These are phyloP conservation scores for Eimeria falciformis DNA, from an alignment of 169 alveolate genomes.

Conservation along the genomic window DNA sequence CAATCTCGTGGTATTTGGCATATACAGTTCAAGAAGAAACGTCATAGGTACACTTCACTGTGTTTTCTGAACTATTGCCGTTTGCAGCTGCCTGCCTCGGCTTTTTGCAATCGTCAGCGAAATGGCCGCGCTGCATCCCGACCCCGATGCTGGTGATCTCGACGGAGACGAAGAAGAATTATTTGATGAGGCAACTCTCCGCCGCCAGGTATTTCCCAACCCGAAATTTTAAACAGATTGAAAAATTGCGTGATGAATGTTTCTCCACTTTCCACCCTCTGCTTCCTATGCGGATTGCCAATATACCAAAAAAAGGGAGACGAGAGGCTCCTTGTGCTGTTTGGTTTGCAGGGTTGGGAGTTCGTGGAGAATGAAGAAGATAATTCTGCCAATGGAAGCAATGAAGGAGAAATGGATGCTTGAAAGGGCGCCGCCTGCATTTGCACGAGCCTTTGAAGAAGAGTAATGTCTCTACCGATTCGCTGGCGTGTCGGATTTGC, in stretches of 20 bases:
- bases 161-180: conserved; percentile 75
- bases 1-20: no score
- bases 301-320: neutral
- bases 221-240: neutral
- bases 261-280: neutral
- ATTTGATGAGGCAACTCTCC: conserved; percentile 52
- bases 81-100: conserved; percentile 59
- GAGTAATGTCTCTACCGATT: neutral
- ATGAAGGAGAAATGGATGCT: conserved; percentile 15
- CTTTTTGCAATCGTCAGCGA: conserved; percentile 71
- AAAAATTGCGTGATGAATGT: neutral
- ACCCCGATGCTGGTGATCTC: conserved; percentile 59
- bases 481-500: no score
- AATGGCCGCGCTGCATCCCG: conserved; percentile 80
- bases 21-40: neutral
- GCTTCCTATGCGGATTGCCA: neutral
- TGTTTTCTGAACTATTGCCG: neutral
- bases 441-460: neutral
- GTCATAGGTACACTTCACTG: neutral
- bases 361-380: conserved; percentile 59
- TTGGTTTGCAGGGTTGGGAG: conserved; percentile 59
- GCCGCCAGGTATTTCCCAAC: conserved; percentile 41
- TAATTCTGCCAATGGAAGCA: neutral
- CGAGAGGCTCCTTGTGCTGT: neutral
- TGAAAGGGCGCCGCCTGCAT: neutral